Evolutionary conservation across 192 early-diverging fungal genomes (phyloP).

Genomic region (Umbelopsis sp.): DNA sequence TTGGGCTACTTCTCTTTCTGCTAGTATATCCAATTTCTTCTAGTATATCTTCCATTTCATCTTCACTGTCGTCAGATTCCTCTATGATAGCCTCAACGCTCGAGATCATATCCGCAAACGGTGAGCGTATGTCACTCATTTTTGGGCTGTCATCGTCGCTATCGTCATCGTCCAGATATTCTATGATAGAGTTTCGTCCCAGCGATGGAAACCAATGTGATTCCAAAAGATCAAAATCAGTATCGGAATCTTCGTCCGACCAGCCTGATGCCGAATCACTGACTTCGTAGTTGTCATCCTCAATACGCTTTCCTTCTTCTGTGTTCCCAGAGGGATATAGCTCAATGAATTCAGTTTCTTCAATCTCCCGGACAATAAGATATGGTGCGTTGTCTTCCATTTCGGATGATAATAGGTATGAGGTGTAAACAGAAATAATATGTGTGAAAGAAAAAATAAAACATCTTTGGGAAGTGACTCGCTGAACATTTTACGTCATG

Average conservation of each 20-base stretch:
- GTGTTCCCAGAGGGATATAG: background rate
- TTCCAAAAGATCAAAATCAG: background rate
- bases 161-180: conserved; percentile 3
- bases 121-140: background rate
- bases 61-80: conserved; percentile 2
- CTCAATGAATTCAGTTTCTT: conserved; percentile 1
- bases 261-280: background rate
- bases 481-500: background rate
- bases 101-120: background rate
- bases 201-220: conserved; percentile 18
- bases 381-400: conserved; percentile 17
- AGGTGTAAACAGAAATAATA: background rate
- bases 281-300: conserved; percentile 8
- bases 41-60: conserved; percentile 1
- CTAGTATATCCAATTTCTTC: background rate
- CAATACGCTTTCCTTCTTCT: background rate
- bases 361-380: conserved; percentile 11
- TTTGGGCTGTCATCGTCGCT: background rate
- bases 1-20: background rate
- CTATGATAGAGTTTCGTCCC: background rate
- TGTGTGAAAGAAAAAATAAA: background rate
- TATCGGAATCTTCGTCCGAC: conserved; percentile 4
- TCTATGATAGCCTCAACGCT: conserved; percentile 1
- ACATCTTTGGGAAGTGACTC: background rate
- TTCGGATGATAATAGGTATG: background rate